Evolutionary conservation across 768 basidiomycete genomes (phyloP), one percentile per base, ranked within the genome.

Genomic region (Pisolithus tinctorius): DNA sequence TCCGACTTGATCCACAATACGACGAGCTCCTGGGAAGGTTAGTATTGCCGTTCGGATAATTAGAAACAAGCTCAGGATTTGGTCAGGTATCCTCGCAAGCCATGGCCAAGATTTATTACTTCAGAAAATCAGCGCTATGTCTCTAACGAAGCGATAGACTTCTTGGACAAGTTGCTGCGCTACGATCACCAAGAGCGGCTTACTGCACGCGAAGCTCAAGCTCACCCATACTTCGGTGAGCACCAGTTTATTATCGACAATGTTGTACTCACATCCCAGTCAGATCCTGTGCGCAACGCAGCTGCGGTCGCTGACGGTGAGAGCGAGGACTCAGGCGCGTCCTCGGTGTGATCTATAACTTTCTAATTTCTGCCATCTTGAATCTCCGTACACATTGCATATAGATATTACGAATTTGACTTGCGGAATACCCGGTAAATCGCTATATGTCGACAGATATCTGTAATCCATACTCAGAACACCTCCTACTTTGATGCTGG

Each of bases 101-200:
- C 93, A 14, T 98, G 95, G 95, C 83, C 88, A 40, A 80, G 88
- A 52, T 97, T 97, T 70, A 88, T 96, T 61, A 96, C 93, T 9
- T 88, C 88, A 13, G 92, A 94, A 67, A 96, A 96, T 65, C 93
- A 95, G 68, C 82, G 93, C 52, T 96, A 90, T 69, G 93, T 97
- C 61, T 91, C 92, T 23, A 97, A 93, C 65, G 95, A 97, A 62
- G 95, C 93, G 31, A 89, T 97, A 61, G 94, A 96, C 73, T 85
- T 97, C 63, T 71, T 98, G 54, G 95, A 98, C 72, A 93, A 93
- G 71, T 78, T 98, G 34, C 78, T 96, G 64, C 85, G 92, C 48
- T 98, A 97, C 68, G 95, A 98, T 65, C 95, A 98, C 64, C 93
- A 96, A 73, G 93, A 95, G 65, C 84, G 95, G 49, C 75, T 97